These are phyloP conservation scores for Zymoseptoria tritici DNA, from an alignment of 2,329 filamentous ascomycete genomes.

Conservation along the genomic window DNA sequence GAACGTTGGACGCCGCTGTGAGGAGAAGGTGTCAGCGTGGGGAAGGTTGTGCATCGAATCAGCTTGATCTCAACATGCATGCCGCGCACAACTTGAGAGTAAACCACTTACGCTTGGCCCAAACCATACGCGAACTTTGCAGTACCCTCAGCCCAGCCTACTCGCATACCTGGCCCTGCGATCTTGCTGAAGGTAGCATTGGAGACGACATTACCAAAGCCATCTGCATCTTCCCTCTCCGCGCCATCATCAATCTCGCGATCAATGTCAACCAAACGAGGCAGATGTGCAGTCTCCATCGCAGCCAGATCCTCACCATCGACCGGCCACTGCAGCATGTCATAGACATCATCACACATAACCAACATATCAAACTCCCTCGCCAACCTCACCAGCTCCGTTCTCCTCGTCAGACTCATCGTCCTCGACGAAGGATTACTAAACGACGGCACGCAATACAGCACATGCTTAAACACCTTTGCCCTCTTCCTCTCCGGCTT, in stretches of 20 bases:
- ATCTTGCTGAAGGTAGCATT: slow-evolving; percentile 93
- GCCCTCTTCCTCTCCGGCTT: slow-evolving; percentile 55
- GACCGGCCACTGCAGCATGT: slow-evolving; percentile 73
- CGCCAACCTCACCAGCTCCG: slow-evolving; percentile 66
- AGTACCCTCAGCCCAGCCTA: slow-evolving; percentile 79
- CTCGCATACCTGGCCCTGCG: slow-evolving; percentile 68
- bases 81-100: not conserved
- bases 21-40: slow-evolving; percentile 6
- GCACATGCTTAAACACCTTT: slow-evolving; percentile 75
- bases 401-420: slow-evolving; percentile 62
- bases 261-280: slow-evolving; percentile 74
- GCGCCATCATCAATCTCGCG: slow-evolving; percentile 54
- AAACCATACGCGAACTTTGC: slow-evolving; percentile 53
- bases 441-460: slow-evolving; percentile 84
- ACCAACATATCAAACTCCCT: slow-evolving; percentile 74
- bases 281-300: slow-evolving; percentile 43
- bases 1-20: slow-evolving; percentile 46
- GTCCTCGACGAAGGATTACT: slow-evolving; percentile 82
- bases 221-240: slow-evolving; percentile 40
- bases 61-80: not conserved
- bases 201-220: slow-evolving; percentile 72
- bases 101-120: slow-evolving; percentile 49
- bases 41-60: not conserved
- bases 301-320: slow-evolving; percentile 18
- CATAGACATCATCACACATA: slow-evolving; percentile 87